Base-by-base conservation (phyloP, 352 stramenopile species). In the Globisporangium nodosum region DNA sequence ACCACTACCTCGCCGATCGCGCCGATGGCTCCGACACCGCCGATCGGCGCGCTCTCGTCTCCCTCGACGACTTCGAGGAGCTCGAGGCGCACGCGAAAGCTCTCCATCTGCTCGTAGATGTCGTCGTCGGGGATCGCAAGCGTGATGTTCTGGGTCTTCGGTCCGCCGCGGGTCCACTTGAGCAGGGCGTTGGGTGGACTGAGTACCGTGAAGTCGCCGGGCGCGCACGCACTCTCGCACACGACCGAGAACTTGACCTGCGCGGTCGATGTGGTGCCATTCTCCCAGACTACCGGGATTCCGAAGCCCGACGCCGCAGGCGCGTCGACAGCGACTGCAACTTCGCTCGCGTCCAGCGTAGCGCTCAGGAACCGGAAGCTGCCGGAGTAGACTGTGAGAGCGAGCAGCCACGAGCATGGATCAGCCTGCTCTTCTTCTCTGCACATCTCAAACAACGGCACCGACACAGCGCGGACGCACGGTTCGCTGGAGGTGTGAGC, bases 221-320 rank as follows among this genome's bases (percentile, higher is more conserved):
- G 63, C 3, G 56, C 63, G 24, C 73, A 83, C 21, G 81, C 81
- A 33, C 58, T 80, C 18, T 74, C 75, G 48, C 69, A 83, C 1
- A 62, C 20, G 52, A 85, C 63, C 27, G 78, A 51, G 49, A 86
- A 91, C 16, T 58, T 47, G 1, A 85, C 66, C 30, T 63, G 70
- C 4, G 73, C 78, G 5, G 49, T 66, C 0, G 71, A 73, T 0
- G 75, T 89, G 16, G 81, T 86, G 3, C 76, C 78, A 54, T 64
- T 65, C 16, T 81, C 63, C 81, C 81, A 91, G 6, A 83, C 18
- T 2, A 91, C 81, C 9, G 78, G 75, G 24, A 88, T 60, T n/a
- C 56, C 69, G 31, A 85, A 60, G 5, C 56, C 21, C 0, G 51
- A 45, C 6, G 20, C 30, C 2, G 11, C 18, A 21, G 45, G 4